Evolutionary conservation across 2,329 filamentous ascomycete species (phyloP).

Genomic region (Apiospora rasikravindrae): DNA sequence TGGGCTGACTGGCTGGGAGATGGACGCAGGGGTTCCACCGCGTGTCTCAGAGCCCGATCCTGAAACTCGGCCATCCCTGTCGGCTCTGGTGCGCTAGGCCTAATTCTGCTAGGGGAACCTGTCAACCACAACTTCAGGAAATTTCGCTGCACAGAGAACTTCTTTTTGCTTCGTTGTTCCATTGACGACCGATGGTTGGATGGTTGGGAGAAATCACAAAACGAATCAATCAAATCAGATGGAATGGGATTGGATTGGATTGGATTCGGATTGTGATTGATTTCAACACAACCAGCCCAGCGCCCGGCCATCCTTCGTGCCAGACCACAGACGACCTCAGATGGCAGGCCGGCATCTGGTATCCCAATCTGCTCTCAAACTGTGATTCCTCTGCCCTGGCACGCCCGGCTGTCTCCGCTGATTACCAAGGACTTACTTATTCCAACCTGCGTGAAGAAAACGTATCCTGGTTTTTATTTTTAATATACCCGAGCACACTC

Average conservation of each 20-base stretch:
- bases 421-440: slow-evolving; percentile 4
- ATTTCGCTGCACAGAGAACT: not conserved
- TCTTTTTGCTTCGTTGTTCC: not conserved
- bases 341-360: not conserved
- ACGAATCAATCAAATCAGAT: not conserved
- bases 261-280: too few relatives aligned
- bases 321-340: not conserved
- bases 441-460: not conserved
- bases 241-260: too few relatives aligned
- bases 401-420: not conserved
- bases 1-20: slow-evolving; percentile 14
- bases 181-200: not conserved
- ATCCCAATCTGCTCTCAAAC: not conserved
- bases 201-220: not conserved
- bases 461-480: not conserved
- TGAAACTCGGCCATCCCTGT: slow-evolving; percentile 14
- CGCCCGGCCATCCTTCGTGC: not conserved
- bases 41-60: slow-evolving; percentile 17
- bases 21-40: slow-evolving; percentile 8
- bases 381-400: not conserved
- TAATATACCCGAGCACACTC: slow-evolving; percentile 10
- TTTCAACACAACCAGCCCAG: too few relatives aligned
- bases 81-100: not conserved
- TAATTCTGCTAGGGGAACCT: not conserved
- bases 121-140: slow-evolving; percentile 9